These are phyloP conservation scores for Pseudocercospora cruenta DNA, from an alignment of 2,329 filamentous ascomycete genomes.

Conservation along the genomic window DNA sequence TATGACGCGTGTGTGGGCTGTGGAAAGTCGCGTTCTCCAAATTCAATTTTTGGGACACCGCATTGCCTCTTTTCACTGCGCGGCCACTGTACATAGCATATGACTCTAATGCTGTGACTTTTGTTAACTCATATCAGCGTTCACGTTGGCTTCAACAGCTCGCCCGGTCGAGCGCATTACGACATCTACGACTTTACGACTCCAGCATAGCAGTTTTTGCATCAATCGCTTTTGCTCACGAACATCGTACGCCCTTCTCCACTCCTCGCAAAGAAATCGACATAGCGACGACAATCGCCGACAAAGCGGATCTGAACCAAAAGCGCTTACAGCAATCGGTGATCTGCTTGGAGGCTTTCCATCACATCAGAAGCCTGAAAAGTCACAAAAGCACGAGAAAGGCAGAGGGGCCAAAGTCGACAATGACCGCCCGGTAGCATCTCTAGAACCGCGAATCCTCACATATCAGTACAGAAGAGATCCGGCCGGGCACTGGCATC, in stretches of 20 bases:
- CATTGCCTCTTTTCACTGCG: background rate
- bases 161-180: conserved; percentile 23
- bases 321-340: conserved; percentile 11
- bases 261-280: conserved; percentile 1
- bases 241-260: background rate
- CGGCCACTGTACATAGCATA: background rate
- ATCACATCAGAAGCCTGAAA: background rate
- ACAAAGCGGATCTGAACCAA: background rate
- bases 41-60: no score
- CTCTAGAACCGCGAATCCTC: conserved; percentile 16
- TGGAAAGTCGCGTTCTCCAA: background rate
- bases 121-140: background rate
- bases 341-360: conserved; percentile 14
- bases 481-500: conserved; percentile 17
- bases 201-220: background rate
- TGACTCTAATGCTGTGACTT: background rate
- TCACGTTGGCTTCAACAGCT: conserved; percentile 25
- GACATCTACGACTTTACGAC: conserved; percentile 25
- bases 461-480: conserved; percentile 12
- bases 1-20: background rate
- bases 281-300: background rate
- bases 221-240: background rate
- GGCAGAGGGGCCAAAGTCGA: background rate
- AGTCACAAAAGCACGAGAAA: background rate
- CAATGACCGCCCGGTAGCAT: conserved; percentile 9